A percentile compares a stretch with the other conserved stretches of the same genome.
Conservation (phyloP, 192 early-diverging fungal genomes). For the Linnemannia zychae region DNA sequence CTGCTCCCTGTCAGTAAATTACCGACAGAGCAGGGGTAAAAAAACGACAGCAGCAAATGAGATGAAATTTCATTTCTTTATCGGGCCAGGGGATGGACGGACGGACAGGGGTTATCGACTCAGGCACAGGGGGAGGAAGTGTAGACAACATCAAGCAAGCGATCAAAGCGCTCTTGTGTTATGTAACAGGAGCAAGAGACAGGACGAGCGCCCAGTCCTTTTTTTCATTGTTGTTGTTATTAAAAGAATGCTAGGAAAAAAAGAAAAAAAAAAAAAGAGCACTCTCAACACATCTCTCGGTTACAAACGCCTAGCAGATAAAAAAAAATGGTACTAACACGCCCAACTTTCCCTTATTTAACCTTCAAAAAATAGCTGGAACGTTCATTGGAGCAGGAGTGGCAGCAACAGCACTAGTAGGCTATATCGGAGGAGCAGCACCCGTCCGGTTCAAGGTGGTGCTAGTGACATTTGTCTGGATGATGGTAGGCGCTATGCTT, state of each 20-base stretch:
- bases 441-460: conserved; percentile 43
- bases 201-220: background rate
- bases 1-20: background rate
- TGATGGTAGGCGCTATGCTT: conserved; percentile 35
- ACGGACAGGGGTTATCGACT: background rate
- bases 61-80: background rate
- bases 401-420: conserved; percentile 21
- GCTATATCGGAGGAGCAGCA: conserved; percentile 31
- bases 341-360: background rate
- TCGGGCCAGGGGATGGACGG: too few species aligned
- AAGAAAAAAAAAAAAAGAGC: background rate
- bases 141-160: background rate
- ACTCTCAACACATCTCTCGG: background rate
- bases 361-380: conserved; percentile 30
- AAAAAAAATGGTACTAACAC: background rate
- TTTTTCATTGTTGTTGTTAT: background rate
- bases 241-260: background rate
- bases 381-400: conserved; percentile 43
- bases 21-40: background rate
- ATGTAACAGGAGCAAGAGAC: background rate
- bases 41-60: too few species aligned
- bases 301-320: background rate
- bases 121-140: background rate
- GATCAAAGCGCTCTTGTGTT: background rate
- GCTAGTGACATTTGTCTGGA: conserved; percentile 38